These are phyloP conservation scores for Paraphysoderma sedebokerense DNA, from an alignment of 371 early-diverging fungal species.

Conservation along the genomic window DNA sequence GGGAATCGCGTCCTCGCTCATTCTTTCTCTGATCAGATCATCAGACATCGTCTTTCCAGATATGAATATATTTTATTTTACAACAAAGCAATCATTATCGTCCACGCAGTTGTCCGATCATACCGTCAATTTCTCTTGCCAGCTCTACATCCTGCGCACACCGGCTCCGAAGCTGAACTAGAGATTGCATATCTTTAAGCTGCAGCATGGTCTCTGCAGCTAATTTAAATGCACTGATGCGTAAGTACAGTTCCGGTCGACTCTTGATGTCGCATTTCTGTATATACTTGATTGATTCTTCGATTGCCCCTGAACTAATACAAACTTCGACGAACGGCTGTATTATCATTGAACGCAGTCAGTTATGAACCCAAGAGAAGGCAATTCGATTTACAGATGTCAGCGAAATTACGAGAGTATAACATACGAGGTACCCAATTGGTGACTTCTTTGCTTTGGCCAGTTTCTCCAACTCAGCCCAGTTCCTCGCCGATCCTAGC, in stretches of 20 bases:
- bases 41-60: no score
- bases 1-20: no score
- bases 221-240: slow-evolving; percentile 56
- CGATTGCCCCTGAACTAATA: slow-evolving; percentile 50
- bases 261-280: slow-evolving; percentile 46
- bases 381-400: not conserved
- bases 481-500: slow-evolving; percentile 64
- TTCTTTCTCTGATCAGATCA: no score
- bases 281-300: slow-evolving; percentile 64
- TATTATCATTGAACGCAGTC: not conserved
- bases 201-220: slow-evolving; percentile 56
- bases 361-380: not conserved
- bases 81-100: slow-evolving; percentile 9
- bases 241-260: slow-evolving; percentile 47
- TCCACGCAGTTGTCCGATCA: slow-evolving; percentile 25
- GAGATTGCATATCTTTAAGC: slow-evolving; percentile 30
- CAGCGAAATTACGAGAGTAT: not conserved
- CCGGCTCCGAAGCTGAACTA: slow-evolving; percentile 12
- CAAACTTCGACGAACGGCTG: slow-evolving; percentile 75
- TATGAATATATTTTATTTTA: no score
- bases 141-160: slow-evolving; percentile 31
- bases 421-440: slow-evolving; percentile 49
- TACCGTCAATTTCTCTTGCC: slow-evolving; percentile 29
- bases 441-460: slow-evolving; percentile 62
- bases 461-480: slow-evolving; percentile 70